Conservation (phyloP, 805 yeast species). For the Grigorovia yakushimaensis region DNA sequence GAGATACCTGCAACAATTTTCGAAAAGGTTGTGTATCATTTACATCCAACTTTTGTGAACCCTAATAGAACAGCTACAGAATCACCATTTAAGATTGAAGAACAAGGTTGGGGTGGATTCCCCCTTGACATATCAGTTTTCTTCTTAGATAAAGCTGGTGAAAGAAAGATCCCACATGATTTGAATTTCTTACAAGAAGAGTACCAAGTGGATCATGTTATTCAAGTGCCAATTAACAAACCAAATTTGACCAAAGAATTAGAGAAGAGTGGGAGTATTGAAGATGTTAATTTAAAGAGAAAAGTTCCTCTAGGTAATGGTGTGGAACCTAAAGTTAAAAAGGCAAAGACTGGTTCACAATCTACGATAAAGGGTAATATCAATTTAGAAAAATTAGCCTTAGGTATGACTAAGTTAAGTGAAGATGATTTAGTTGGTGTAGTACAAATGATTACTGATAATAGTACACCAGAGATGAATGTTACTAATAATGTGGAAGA, state of each 20-base stretch:
- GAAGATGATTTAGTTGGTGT: conserved; percentile 92
- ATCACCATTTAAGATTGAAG: conserved; percentile 80
- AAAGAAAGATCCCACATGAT: conserved; percentile 78
- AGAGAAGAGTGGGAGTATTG: conserved; percentile 76
- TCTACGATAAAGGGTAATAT: conserved; percentile 59
- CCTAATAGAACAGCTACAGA: conserved; percentile 75
- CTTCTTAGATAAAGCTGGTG: conserved; percentile 83
- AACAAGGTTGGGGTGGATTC: conserved; percentile 98
- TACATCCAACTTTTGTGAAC: conserved; percentile 91
- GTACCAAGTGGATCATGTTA: conserved; percentile 68
- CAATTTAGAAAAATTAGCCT: conserved; percentile 84
- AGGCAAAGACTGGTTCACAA: conserved; percentile 35
- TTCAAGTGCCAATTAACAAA: conserved; percentile 68
- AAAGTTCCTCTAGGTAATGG: conserved; percentile 14
- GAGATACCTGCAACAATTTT: conserved; percentile 83
- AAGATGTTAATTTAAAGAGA: conserved; percentile 32
- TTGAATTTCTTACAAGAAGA: conserved; percentile 73
- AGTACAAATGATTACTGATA: conserved; percentile 96
- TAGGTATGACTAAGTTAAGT: conserved; percentile 72
- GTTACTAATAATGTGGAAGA: conserved; percentile 91
- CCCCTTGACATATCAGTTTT: conserved; percentile 75
- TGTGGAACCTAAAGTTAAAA: conserved; percentile 36
- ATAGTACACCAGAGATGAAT: conserved; percentile 90
- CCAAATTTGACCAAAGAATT: conserved; percentile 63
- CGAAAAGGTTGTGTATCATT: conserved; percentile 85